Evolutionary conservation across 495 filamentous ascomycete species (phyloP).

Genomic region (Talaromyces adpressus): DNA sequence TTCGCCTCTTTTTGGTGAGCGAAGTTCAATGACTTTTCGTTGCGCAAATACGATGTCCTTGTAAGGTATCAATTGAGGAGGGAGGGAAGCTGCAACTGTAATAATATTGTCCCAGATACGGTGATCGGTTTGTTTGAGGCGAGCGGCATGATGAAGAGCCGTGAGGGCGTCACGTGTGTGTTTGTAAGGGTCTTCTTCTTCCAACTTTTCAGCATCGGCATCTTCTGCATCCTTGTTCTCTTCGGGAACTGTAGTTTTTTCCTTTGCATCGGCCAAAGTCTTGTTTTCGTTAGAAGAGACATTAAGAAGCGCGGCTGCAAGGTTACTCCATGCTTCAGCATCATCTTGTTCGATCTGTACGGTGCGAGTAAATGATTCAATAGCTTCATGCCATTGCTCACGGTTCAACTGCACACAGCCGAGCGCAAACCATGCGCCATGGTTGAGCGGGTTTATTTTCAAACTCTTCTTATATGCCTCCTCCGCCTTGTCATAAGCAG

Average conservation of each 20-base stretch:
- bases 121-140: conserved; percentile 72
- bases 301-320: conserved; percentile 73
- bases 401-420: conserved; percentile 82
- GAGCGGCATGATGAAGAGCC: conserved; percentile 78
- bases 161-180: conserved; percentile 66
- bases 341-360: conserved; percentile 82
- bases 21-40: conserved; percentile 65
- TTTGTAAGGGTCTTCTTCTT: conserved; percentile 42
- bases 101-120: conserved; percentile 95
- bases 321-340: conserved; percentile 89
- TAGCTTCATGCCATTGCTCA: conserved; percentile 67
- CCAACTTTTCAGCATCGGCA: not conserved
- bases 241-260: conserved; percentile 25
- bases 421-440: conserved; percentile 78
- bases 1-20: conserved; percentile 61
- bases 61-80: conserved; percentile 64
- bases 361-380: conserved; percentile 74
- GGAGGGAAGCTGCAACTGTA: conserved; percentile 69
- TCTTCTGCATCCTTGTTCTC: conserved; percentile 30
- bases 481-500: conserved; percentile 60
- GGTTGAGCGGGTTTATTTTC: conserved; percentile 70
- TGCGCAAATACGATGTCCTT: conserved; percentile 67
- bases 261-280: conserved; percentile 25
- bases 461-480: conserved; percentile 72
- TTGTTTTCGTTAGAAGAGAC: conserved; percentile 19